Base-by-base conservation (phyloP, 352 stramenopile genomes). In the Phytophthora pistaciae region DNA sequence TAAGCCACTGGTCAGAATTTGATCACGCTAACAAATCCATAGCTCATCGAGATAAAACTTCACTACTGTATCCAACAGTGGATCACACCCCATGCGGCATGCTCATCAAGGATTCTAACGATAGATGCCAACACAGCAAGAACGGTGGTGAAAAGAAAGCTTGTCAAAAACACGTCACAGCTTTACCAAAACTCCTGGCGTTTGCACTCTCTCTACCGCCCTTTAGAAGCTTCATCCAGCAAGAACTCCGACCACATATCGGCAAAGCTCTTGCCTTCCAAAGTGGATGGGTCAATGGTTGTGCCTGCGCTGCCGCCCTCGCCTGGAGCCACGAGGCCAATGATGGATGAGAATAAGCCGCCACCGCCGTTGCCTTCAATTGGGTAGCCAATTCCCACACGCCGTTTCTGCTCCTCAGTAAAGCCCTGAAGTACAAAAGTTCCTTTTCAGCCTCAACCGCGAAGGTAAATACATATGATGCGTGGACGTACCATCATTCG, bases 231-330 rank as follows among this genome's bases (percentile, higher is more conserved):
- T 46, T 94, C 87, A 44, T 91, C 68, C 0, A 94, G 66, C 48
- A 94, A 68, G 44, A 92, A 94, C 25, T 91, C 77, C 23, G 81
- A 85, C 84, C 82, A 91, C 20, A 92, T 82, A 29, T 94, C 84
- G n/a, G 75, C 70, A 63, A 94, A 89, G 66, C 71, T 86, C 58
- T 94, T 94, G 59, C 77, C 83, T 58, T 91, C 78, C n/a, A 88
- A 75, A n/a, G 64, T 21, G 20, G 64, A 70, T 16, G 56, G 56
- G 36, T 76, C 64, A 8, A 80, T 64, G 20, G 36, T 29, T 20
- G 42, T 40, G 23, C 38, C 20, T 18, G 10, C 20, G 27, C 9
- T 56, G 33, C 11, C 67, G 33, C 23, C 61, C 5, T 79, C 74
- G 9, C 50, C 54, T 42, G 81, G 73, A 21, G 75, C 68, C 14